Evolutionary conservation across 2,329 filamentous ascomycete genomes (phyloP).

Genomic region (Cladophialophora carrionii): DNA sequence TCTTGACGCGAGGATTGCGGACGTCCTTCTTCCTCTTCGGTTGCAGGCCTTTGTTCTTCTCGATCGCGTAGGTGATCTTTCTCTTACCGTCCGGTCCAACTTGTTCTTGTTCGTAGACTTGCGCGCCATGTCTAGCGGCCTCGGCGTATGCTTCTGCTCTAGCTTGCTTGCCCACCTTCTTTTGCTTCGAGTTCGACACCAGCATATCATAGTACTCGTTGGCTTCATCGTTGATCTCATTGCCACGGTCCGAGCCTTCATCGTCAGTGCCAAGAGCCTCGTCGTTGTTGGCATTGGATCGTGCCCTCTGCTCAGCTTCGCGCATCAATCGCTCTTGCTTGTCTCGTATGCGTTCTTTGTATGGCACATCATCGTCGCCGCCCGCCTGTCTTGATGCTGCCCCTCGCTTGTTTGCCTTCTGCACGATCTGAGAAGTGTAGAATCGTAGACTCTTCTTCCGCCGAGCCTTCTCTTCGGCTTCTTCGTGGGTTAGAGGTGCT

Average conservation of each 20-base stretch:
- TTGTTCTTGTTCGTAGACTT: slow-evolving; percentile 67
- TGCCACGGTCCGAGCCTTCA: slow-evolving; percentile 45
- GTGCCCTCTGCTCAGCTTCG: slow-evolving; percentile 76
- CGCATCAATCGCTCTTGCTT: slow-evolving; percentile 81
- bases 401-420: slow-evolving; percentile 83
- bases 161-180: slow-evolving; percentile 74
- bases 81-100: slow-evolving; percentile 84
- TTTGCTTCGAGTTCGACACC: slow-evolving; percentile 58
- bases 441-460: slow-evolving; percentile 93
- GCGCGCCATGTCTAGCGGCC: slow-evolving; percentile 60
- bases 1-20: slow-evolving; percentile 94
- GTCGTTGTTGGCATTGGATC: slow-evolving; percentile 67
- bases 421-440: slow-evolving; percentile 96
- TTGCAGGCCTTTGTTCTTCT: slow-evolving; percentile 95
- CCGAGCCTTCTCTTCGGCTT: slow-evolving; percentile 82
- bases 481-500: slow-evolving; percentile 72
- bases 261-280: slow-evolving; percentile 62
- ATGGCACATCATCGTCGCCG: slow-evolving; percentile 66
- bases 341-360: slow-evolving; percentile 85
- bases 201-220: slow-evolving; percentile 82
- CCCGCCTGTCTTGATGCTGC: slow-evolving; percentile 66
- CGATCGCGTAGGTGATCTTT: slow-evolving; percentile 88
- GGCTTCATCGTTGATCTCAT: slow-evolving; percentile 58
- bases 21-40: slow-evolving; percentile 92
- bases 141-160: slow-evolving; percentile 60